These are phyloP conservation scores for Lentinula raphanica DNA, from an alignment of 768 basidiomycete species.

Conservation along the genomic window DNA sequence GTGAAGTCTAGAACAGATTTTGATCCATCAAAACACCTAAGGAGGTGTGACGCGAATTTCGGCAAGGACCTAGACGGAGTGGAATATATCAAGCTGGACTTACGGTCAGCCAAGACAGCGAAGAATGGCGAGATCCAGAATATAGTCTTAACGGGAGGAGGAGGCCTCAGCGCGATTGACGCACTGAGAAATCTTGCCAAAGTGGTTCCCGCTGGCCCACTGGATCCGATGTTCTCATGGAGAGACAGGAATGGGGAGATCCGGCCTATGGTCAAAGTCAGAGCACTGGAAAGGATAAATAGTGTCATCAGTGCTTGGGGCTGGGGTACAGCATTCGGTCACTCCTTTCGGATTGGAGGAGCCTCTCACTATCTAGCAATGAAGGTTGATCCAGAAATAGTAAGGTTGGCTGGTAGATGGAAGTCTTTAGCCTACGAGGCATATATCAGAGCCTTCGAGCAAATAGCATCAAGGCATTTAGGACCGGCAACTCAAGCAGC, in stretches of 20 bases:
- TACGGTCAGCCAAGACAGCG: too few species aligned
- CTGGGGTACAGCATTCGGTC: conserved; percentile 19
- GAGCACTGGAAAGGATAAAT: conserved; percentile 16
- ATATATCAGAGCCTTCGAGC: conserved; percentile 22
- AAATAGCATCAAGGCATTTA: conserved; percentile 15
- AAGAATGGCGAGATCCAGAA: too few species aligned
- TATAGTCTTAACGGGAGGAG: too few species aligned
- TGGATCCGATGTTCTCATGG: too few species aligned
- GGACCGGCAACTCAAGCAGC: background rate
- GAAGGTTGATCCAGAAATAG: conserved; percentile 18
- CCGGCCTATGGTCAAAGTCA: conserved; percentile 14
- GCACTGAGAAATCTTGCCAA: conserved; percentile 25
- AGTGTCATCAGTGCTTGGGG: conserved; percentile 11
- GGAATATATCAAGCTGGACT: too few species aligned
- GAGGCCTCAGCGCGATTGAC: conserved; percentile 21
- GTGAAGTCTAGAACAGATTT: conserved; percentile 19
- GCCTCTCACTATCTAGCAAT: conserved; percentile 16
- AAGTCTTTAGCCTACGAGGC: conserved; percentile 20
- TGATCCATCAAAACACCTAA: conserved; percentile 18
- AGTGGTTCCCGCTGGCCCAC: conserved; percentile 12
- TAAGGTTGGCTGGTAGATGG: conserved; percentile 21
- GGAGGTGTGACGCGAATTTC: conserved; percentile 15
- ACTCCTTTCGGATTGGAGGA: conserved; percentile 28
- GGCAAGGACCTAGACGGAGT: conserved; percentile 18
- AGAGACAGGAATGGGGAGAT: too few species aligned